These are phyloP conservation scores for Sanguinoderma infundibulare DNA, from an alignment of 1,284 basidiomycete genomes.

Conservation along the genomic window DNA sequence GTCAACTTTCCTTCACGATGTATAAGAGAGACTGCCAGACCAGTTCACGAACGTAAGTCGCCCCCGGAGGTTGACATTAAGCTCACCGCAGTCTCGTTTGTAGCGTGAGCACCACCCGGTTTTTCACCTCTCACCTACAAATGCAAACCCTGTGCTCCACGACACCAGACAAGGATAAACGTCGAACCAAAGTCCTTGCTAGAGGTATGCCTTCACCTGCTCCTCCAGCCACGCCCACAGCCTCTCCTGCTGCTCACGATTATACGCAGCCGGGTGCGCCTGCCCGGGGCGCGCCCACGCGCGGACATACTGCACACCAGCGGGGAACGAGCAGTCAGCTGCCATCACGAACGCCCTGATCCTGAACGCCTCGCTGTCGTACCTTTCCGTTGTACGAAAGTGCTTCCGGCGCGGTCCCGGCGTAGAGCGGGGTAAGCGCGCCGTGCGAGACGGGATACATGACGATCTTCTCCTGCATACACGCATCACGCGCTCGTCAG, in stretches of 20 bases:
- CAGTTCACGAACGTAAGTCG: no score
- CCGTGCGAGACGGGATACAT: conserved; percentile 15
- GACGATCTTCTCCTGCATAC: not conserved
- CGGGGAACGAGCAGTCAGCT: not conserved
- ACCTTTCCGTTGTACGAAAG: conserved; percentile 31
- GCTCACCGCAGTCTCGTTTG: no score
- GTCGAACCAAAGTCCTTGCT: no score
- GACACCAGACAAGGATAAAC: not conserved
- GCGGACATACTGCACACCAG: conserved; percentile 35
- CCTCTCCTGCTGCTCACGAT: conserved; percentile 34
- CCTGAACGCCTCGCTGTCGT: not conserved
- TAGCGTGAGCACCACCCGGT: no score
- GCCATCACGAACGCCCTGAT: no score
- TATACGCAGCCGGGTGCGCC: conserved; percentile 29
- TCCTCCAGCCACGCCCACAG: conserved; percentile 46
- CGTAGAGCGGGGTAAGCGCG: conserved; percentile 32
- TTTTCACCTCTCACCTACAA: no score
- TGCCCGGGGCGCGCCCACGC: conserved; percentile 41
- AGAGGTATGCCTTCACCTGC: conserved; percentile 30
- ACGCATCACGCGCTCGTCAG: not conserved
- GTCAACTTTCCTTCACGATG: no score
- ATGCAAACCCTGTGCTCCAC: no score
- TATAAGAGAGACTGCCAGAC: no score
- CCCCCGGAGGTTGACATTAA: no score
- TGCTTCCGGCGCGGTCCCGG: conserved; percentile 30